Base-by-base conservation (phyloP, 108 stramenopile species). In the Schizochytrium sp. region DNA sequence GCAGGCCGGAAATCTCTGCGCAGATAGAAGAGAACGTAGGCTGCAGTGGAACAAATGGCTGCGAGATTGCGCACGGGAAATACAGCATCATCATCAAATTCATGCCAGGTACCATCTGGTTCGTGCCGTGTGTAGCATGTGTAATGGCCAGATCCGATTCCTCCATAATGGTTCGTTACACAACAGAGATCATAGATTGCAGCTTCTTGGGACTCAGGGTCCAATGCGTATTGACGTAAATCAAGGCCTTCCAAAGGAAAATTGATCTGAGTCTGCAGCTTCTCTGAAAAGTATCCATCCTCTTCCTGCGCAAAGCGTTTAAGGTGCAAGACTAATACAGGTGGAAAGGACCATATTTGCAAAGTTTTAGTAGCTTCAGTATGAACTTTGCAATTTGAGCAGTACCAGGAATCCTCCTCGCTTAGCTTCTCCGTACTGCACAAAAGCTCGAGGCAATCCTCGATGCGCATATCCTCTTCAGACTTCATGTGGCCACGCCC, bases 131-230 rank as follows among this genome's bases (percentile, higher is more conserved):
- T 96, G 83, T 95, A 95, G 3, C 98, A 97, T 41, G 98, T 98
- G 93, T 99, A 99, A 90, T 99, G 98, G 0, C 98, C 98, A n/a
- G 97, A 98, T 46, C 98, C 97, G 58, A 99, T 92, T 41, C 97
- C 97, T 50, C 99, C 99, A 64, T 94, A 96, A 88, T 99, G 99
- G 89, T 99, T 97, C 69, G 97, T 97, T 3, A 99, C 98, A 17
- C 97, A 98, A 90, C 96, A 99, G 87, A 97, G 96, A 90, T 99
- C 98, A 89, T 99, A 99, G 38, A 98, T 92, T 2, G 97, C 95
- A 50, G 96, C 94, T 49, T 91, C 92, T 46, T 91, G 91, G 28
- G 92, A 58, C 15, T 46, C 89, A 91, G 94, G 95, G 56, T 91
- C 89, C 3, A 94, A 89, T 4, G 97, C 95, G 46, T 92, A 72